Conservation (phyloP, 805 yeast species). For the Yarrowia osloensis region DNA sequence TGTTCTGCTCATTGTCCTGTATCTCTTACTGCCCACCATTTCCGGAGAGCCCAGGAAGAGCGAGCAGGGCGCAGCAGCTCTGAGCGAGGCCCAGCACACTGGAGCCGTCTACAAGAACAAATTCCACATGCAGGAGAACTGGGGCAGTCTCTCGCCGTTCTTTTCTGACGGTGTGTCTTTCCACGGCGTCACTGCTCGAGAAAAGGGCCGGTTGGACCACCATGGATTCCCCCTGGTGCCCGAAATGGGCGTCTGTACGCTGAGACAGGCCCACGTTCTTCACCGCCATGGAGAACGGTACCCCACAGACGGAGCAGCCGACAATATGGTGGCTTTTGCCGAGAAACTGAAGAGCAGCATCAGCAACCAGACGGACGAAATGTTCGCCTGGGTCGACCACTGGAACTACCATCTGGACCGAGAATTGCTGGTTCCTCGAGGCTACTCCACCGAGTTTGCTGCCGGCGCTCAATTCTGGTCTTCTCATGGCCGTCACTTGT, state of each 20-base stretch:
- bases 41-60: neutral
- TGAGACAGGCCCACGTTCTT: constrained; percentile 68
- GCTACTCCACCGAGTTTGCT: constrained; percentile 45
- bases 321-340: constrained; percentile 46
- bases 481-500: constrained; percentile 46
- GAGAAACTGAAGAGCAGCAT: constrained; percentile 37
- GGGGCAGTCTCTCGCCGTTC: constrained; percentile 48
- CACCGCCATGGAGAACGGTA: constrained; percentile 81
- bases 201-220: constrained; percentile 36
- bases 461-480: constrained; percentile 48
- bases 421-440: constrained; percentile 44
- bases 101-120: constrained; percentile 42
- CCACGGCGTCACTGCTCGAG: constrained; percentile 40
- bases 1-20: constrained; percentile 1
- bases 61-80: constrained; percentile 16
- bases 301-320: constrained; percentile 53
- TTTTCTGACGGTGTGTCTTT: constrained; percentile 44
- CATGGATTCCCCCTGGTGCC: constrained; percentile 18
- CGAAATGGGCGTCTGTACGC: constrained; percentile 44
- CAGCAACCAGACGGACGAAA: constrained; percentile 34
- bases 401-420: constrained; percentile 43
- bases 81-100: constrained; percentile 44
- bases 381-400: constrained; percentile 41
- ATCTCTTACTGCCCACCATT: constrained; percentile 8
- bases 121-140: constrained; percentile 46